Base-by-base conservation (phyloP, 2,329 filamentous ascomycete species). In the Cordyceps farinosa region DNA sequence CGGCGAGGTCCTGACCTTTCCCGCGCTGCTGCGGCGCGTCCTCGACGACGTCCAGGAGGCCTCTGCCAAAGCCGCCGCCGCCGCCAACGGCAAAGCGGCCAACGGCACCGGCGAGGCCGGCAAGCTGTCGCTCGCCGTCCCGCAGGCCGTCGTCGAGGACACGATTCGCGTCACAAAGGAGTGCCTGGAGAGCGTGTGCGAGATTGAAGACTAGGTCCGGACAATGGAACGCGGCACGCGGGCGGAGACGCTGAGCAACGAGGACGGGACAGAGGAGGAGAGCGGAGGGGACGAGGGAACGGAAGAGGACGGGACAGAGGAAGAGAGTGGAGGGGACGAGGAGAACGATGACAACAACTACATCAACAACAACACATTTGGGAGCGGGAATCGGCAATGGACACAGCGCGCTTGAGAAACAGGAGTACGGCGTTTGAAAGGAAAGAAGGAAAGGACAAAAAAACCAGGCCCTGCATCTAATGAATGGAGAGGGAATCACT, bases 11-110 rank as follows among this genome's bases (percentile, higher is more conserved):
- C 80, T 79, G 29, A 86, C 82, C 5, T 88, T 87, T 71, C 85
- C 85, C 2, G 80, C 79, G n/a, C 83, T 88, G 36, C 79, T 89
- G 65, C 76, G 78, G 59, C 84, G 83, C 65, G 82, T 89, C 27
- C 77, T 89, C 68, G 83, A 87, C 64, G 86, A 89, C 71, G 81
- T 89, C 61, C 82, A 82, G 54, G 78, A 80, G 64, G 82, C 84
- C 65, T 72, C 77, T 7, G 68, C 73, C 45, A 67, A 74, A 9
- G 51, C 57, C 17, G 27, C 51, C 9, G 6, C 70, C 34, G 47
- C 67, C 40, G 42, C 56, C 64, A 79, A 76, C 67, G 57, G 57
- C 10, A 58, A 47, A 27, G 55, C 72, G 61, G 66, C 68, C 50
- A 71, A 66, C 27, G 65, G 53, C 52, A 66, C 70, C 57, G 34